Base-by-base conservation (phyloP, 2,329 filamentous ascomycete species). In the Paecilomyces sp. region DNA sequence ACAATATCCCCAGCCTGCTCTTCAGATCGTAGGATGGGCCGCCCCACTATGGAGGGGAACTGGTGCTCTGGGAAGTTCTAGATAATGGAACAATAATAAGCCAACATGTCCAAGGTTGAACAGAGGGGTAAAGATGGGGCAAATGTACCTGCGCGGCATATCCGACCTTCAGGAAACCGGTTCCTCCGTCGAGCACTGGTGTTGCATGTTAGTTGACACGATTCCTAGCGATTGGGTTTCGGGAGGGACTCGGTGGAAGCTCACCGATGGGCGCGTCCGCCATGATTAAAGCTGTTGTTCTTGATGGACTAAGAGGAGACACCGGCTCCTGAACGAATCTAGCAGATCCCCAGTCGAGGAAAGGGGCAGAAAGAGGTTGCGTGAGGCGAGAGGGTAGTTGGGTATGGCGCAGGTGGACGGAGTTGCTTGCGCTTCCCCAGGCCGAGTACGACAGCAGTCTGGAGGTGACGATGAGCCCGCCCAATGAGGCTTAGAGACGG, bases 101-200 rank as follows among this genome's bases (percentile, higher is more conserved):
- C 31, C 52, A 34, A 18, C 28, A 12, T 53, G 55, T 55, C 31
- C 34, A 60, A 50, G 57, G 53, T 41, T 36, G 34, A 22, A 30
- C 31, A 55, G 18, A 31, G 18, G 18, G 34, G 31, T 28, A 15
- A 33, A 30, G 54, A 53, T 59, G 36, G 62, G 58, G 59, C 47
- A n/a, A 59, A 65, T 80, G 68, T 79, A 89, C 87, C 81, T 88
- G 92, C 72, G 89, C 94, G 73, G 94, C 94, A 82, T 97, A 99
- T 77, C 94, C 94, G 80, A 96, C 94, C 81, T 99, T 99, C 79
- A 99, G 89, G 85, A 99, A 99, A 79, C 94, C 94, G 75, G 94
- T 99, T 79, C 94, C 94, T 85, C 94, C 94, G 84, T 99, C 94
- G 85, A 99, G 93, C 75, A 99, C 94, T 97, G 75, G 59, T 63